Evolutionary conservation across 805 yeast genomes (phyloP), one percentile per base, ranked within the genome.

Genomic region (Candida pini): DNA sequence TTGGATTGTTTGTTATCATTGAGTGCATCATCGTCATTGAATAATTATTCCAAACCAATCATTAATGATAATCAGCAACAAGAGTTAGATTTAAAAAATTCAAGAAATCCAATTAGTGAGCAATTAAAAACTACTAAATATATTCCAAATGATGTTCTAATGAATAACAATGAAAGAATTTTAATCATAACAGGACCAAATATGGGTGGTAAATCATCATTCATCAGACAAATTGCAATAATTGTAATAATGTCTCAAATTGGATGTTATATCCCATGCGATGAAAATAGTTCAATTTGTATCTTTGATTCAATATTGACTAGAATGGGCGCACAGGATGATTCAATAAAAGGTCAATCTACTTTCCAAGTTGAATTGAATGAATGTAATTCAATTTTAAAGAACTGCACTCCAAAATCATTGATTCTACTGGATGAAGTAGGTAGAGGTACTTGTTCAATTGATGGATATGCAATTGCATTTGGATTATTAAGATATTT

Each of bases 201-300:
- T 45, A 82, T 84, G 88, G 95, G 95, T 8, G 95, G 95, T 4
- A 85, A 85, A 53, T 79, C 88, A 6, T 77, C 87, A 1, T 78
- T 77, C 48, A 85, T 82, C 12, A 69, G 84, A 33, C 87, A 82
- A 41, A 68, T 82, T 9, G 95, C 92, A 0, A 56, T 86, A 10
- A 62, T 76, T 9, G 77, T 74, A 9, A 72, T 85, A 7, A 71
- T 85, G 81, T 76, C 82, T 1, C 95, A 85, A 53, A 66, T 83
- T 4, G 95, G 95, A 0, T 71, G 83, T 44, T 83, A 64, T 51
- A 70, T 86, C 3, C 92, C 95, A 2, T 87, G 90, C 14, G 84
- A 84, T 1, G 58, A 61, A 5, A 41, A 47, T 12, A 45, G 56
- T 17, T 37, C 33, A 7, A 44, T 85, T 21, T 84, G 95, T 2